phyloP scores from a whole-genome alignment of 768 basidiomycete species.

The Psilocybe sp. region DNA sequence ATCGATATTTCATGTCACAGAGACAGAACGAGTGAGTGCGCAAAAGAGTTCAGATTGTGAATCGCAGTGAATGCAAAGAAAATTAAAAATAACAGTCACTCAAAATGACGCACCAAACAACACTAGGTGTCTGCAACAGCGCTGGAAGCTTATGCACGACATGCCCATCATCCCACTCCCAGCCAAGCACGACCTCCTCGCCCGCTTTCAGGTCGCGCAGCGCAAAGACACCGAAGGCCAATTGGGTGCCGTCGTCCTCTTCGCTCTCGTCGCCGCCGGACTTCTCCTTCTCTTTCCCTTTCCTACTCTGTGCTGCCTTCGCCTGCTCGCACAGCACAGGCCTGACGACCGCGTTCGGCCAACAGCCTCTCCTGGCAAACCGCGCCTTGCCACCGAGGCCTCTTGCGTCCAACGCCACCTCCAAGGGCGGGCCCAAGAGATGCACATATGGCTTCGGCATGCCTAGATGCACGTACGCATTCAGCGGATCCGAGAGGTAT shows the following conservation, averaged over 20 bases:
- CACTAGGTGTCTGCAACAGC: conserved; percentile 52
- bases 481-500: conserved; percentile 79
- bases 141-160: conserved; percentile 78
- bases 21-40: background rate
- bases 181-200: conserved; percentile 87
- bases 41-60: background rate
- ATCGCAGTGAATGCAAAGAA: conserved; percentile 14
- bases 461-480: conserved; percentile 82
- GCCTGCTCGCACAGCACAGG: conserved; percentile 41
- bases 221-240: conserved; percentile 82
- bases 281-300: conserved; percentile 1
- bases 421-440: conserved; percentile 72
- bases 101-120: conserved; percentile 51
- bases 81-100: conserved; percentile 15
- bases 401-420: conserved; percentile 79
- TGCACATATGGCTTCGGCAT: conserved; percentile 85
- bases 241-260: conserved; percentile 23
- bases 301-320: conserved; percentile 10
- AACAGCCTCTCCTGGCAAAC: conserved; percentile 64
- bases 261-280: conserved; percentile 17
- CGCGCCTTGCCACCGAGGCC: conserved; percentile 59
- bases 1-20: conserved; percentile 1
- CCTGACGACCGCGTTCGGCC: conserved; percentile 63
- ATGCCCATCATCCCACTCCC: conserved; percentile 97
- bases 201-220: conserved; percentile 67